phyloP scores from a whole-genome alignment of 75 land plant species.

The Sequoiadendron giganteum region DNA sequence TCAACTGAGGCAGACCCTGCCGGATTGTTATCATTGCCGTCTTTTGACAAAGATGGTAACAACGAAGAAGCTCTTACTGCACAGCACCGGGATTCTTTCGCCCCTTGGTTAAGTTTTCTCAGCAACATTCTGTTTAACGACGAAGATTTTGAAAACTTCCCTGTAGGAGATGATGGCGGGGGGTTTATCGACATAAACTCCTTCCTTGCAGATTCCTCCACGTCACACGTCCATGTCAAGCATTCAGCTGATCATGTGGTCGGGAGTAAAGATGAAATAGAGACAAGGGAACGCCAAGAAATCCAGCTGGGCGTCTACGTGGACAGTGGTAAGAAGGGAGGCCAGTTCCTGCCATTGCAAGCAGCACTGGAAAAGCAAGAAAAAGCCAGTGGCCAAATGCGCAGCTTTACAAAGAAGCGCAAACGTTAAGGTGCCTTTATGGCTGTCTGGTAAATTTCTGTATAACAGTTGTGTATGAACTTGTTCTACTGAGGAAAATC shows the following conservation, averaged over 20 bases:
- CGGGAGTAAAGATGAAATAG: not conserved
- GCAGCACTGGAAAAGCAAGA: not conserved
- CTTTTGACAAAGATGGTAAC: not conserved
- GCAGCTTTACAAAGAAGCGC: conserved; percentile 13
- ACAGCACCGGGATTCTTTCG: not conserved
- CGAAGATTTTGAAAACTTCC: not conserved
- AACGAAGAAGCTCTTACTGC: not conserved
- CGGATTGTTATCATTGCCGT: not conserved
- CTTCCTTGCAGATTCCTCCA: not conserved
- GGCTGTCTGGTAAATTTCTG: not conserved
- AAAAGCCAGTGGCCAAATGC: not conserved
- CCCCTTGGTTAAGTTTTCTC: not conserved
- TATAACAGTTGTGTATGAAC: too few relatives aligned
- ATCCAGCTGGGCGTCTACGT: not conserved
- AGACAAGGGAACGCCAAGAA: not conserved
- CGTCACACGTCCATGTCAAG: not conserved
- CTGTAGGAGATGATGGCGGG: not conserved
- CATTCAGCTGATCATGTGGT: not conserved
- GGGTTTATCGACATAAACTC: not conserved
- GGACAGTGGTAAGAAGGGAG: not conserved
- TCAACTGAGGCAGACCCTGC: not conserved
- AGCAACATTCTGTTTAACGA: conserved; percentile 19
- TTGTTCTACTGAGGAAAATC: too few relatives aligned
- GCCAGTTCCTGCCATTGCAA: not conserved
- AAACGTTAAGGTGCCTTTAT: conserved; percentile 13